A percentile compares a stretch with the other conserved stretches of the same genome.
Evolutionary conservation across 495 filamentous ascomycete species (phyloP).

Genomic region (Aspergillus homomorphus): DNA sequence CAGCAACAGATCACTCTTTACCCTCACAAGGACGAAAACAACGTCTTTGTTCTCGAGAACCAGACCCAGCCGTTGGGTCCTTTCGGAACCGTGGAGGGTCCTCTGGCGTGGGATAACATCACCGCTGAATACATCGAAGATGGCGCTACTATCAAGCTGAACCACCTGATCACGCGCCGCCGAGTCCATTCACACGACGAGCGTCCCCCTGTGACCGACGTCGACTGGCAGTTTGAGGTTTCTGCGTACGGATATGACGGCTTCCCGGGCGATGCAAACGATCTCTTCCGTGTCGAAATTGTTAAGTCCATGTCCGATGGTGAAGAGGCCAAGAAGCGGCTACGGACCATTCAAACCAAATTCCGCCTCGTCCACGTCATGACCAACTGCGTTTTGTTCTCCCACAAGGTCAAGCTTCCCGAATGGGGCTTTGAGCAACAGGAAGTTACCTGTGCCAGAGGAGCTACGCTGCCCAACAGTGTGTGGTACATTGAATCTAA

Average conservation of each 20-base stretch:
- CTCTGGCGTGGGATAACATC: constrained; percentile 76
- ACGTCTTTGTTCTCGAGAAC: constrained; percentile 89
- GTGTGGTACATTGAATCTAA: constrained; percentile 96
- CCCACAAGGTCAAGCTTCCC: constrained; percentile 96
- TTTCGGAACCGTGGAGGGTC: constrained; percentile 75
- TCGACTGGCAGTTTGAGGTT: constrained; percentile 97
- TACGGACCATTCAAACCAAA: constrained; percentile 95
- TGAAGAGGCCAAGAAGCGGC: constrained; percentile 71
- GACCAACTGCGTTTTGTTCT: constrained; percentile 96
- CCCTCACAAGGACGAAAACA: constrained; percentile 99
- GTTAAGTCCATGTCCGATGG: constrained; percentile 84
- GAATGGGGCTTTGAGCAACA: constrained; percentile 97
- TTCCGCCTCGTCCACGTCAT: constrained; percentile 93
- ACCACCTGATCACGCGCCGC: constrained; percentile 77
- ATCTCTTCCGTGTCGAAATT: constrained; percentile 92
- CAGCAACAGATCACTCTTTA: constrained; percentile 98
- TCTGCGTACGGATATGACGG: constrained; percentile 98
- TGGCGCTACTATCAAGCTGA: constrained; percentile 74
- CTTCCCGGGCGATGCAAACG: constrained; percentile 95
- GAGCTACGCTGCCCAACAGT: constrained; percentile 90
- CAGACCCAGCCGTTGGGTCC: constrained; percentile 83
- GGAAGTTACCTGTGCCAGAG: constrained; percentile 94
- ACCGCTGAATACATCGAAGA: constrained; percentile 70
- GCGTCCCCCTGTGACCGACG: constrained; percentile 94
- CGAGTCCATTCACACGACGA: constrained; percentile 96